Evolutionary conservation across 2,329 filamentous ascomycete genomes (phyloP), one percentile per base, ranked within the genome.

Genomic region (Xylaria sp.): DNA sequence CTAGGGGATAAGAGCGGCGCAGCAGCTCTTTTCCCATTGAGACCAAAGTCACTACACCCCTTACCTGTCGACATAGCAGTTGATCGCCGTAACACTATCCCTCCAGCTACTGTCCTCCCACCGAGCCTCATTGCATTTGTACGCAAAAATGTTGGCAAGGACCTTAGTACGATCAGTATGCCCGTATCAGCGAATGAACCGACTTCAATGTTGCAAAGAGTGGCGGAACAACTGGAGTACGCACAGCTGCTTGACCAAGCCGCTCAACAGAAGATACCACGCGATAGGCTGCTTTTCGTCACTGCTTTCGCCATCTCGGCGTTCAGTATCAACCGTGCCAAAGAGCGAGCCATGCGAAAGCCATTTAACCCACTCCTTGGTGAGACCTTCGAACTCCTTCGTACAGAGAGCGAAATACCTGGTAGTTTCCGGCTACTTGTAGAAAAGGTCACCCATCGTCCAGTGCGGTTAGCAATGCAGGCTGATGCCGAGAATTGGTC

Each of bases 291-390:
- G 12, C 85, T 97, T 63, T 92, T 94, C 78, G 90, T 99, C 61
- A 89, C 94, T 0, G 94, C 95, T 1, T 99, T 98, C 80, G 96
- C 96, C 10, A 85, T 98, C 20, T 97, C 94, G 10, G 89, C 92
- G 70, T 93, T 98, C 74, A 96, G 94, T 68, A 91, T 89, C 76
- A 88, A 88, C 55, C 90, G 96, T 37, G 90, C 94, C 71, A 97
- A 94, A 78, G 96, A 99, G 80, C 92, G 96, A 50, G 91, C 94
- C 2, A 93, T 97, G 69, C 92, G 96, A 73, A 99, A 99, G 79
- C 96, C 96, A 0, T 99, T 98, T 82, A 99, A 98, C 76, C 96
- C 96, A 2, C 91, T 99, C 84, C 89, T 99, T 0, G 96, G 96
- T 58, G 96, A 99, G 82, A 99, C 96, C 0, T 99, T 89, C 79